phyloP scores from a whole-genome alignment of 306 rosid genomes.

The Echinosophora koreensis region DNA sequence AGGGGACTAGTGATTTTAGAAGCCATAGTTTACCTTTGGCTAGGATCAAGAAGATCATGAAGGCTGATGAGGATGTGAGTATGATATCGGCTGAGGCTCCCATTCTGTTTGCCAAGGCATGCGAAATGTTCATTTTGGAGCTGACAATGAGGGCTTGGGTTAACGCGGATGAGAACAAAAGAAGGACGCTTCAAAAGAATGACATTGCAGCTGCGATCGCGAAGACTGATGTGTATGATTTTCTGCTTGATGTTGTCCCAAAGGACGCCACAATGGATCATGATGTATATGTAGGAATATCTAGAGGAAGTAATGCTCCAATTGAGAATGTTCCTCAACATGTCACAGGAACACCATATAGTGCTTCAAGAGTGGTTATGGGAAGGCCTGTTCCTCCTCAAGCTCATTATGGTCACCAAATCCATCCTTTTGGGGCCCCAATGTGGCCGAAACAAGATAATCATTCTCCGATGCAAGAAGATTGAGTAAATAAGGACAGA shows the following conservation, averaged over 20 bases:
- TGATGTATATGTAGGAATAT: constrained; percentile 50
- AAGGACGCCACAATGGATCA: constrained; percentile 57
- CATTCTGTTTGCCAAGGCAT: constrained; percentile 69
- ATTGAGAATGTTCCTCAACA: constrained; percentile 61
- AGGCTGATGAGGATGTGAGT: constrained; percentile 65
- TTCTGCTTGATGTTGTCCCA: constrained; percentile 66
- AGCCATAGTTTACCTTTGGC: constrained; percentile 62
- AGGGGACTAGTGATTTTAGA: constrained; percentile 52
- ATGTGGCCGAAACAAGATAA: constrained; percentile 48
- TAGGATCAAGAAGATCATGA: constrained; percentile 78
- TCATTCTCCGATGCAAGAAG: constrained; percentile 50
- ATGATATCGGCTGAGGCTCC: constrained; percentile 75
- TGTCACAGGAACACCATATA: constrained; percentile 43
- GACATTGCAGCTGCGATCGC: constrained; percentile 71
- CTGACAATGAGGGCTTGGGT: constrained; percentile 68
- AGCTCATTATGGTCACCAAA: constrained; percentile 48
- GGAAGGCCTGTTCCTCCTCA: constrained; percentile 61
- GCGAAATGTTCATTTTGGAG: constrained; percentile 77
- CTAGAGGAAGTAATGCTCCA: constrained; percentile 47
- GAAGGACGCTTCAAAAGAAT: constrained; percentile 62
- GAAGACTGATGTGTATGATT: constrained; percentile 66
- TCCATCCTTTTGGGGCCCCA: constrained; percentile 43
- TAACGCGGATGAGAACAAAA: constrained; percentile 62
- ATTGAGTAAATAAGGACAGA: constrained; percentile 41
- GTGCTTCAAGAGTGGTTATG: constrained; percentile 53